Percentiles rank a stretch among this genome's conserved stretches.
phyloP scores from a whole-genome alignment of 2,329 filamentous ascomycete species.

The Zasmidium cellare region DNA sequence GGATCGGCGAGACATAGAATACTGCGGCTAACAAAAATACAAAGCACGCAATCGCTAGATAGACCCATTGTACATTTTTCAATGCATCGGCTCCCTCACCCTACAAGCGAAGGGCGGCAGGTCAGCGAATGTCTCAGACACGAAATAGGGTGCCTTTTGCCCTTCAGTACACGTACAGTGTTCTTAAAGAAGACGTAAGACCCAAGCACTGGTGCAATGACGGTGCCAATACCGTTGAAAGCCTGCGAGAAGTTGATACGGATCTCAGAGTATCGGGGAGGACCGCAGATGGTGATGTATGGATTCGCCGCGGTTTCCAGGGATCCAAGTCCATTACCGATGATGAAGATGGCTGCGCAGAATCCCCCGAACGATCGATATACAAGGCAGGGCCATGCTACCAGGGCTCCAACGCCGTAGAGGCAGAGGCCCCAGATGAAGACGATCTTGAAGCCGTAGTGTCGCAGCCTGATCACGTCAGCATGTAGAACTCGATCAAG shows the following conservation, averaged over 20 bases:
- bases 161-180: no score
- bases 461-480: constrained; percentile 47
- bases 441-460: constrained; percentile 49
- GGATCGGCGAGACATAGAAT: constrained; percentile 51
- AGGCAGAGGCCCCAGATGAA: constrained; percentile 56
- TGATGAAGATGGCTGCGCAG: constrained; percentile 59
- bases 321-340: constrained; percentile 53
- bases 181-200: constrained; percentile 63
- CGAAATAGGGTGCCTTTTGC: no score
- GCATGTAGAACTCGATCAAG: background rate
- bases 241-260: constrained; percentile 61
- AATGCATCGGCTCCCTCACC: constrained; percentile 52
- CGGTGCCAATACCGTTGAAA: constrained; percentile 59
- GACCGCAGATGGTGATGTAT: constrained; percentile 56
- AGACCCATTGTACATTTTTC: constrained; percentile 64
- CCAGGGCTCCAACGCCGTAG: constrained; percentile 56
- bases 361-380: constrained; percentile 60
- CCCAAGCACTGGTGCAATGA: constrained; percentile 60
- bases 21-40: constrained; percentile 58
- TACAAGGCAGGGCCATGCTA: constrained; percentile 60
- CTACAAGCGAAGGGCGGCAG: no score
- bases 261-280: constrained; percentile 60
- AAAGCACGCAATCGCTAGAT: constrained; percentile 63
- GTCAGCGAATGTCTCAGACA: no score
- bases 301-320: constrained; percentile 63